Evolutionary conservation across 2,329 filamentous ascomycete species (phyloP).

Genomic region (Aspergillus calidoustus): DNA sequence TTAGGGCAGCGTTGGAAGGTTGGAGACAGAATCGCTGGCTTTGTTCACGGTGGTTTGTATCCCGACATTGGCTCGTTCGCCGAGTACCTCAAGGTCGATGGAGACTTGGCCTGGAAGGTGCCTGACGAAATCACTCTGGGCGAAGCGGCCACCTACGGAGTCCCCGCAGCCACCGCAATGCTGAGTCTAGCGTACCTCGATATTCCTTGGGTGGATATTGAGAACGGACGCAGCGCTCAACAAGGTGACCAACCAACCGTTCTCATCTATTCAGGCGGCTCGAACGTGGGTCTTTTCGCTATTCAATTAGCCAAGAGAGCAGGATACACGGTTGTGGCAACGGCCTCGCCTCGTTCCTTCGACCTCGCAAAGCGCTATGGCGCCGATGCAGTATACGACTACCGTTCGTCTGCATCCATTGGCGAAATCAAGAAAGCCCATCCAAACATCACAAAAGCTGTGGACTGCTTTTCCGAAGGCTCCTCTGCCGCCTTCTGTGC

Average conservation of each 20-base stretch:
- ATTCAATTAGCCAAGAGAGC: conserved; percentile 19
- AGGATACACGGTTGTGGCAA: conserved; percentile 15
- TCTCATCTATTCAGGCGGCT: conserved; percentile 17
- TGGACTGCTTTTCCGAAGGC: conserved; percentile 7
- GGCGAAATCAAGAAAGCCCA: not conserved
- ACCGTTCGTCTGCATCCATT: not conserved
- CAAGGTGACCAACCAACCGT: not conserved
- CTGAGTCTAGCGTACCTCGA: not conserved
- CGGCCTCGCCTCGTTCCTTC: conserved; percentile 19
- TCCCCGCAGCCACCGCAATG: not conserved
- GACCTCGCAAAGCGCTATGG: conserved; percentile 19
- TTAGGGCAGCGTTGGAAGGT: not conserved
- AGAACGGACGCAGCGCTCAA: no score
- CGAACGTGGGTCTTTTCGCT: conserved; percentile 15
- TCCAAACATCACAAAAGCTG: conserved; percentile 4
- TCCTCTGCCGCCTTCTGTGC: conserved; percentile 1
- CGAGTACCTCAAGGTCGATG: conserved; percentile 6
- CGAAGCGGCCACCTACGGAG: not conserved
- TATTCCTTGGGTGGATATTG: no score
- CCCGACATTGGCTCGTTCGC: conserved; percentile 11
- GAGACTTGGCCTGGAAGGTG: not conserved
- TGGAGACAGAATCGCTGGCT: conserved; percentile 9
- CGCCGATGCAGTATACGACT: conserved; percentile 15
- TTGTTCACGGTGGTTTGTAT: not conserved
- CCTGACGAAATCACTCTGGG: not conserved